Evolutionary conservation across 306 rosid genomes (phyloP).

Genomic region (Neltuma alba): DNA sequence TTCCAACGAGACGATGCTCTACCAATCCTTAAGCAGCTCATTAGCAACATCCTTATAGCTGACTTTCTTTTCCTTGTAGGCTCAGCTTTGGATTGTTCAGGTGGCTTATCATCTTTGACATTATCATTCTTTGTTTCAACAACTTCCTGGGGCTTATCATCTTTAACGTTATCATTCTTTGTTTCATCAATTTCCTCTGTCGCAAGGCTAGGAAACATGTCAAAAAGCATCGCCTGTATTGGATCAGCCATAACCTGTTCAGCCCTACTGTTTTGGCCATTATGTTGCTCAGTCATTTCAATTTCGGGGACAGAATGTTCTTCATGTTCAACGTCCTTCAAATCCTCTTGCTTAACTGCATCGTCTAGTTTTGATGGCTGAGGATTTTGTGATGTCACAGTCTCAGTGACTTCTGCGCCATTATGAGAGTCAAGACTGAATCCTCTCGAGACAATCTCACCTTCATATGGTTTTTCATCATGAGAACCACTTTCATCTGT

Average conservation of each 20-base stretch:
- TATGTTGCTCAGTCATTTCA: conserved; percentile 40
- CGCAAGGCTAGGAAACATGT: conserved; percentile 80
- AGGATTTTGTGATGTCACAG: conserved; percentile 32
- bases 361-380: conserved; percentile 33
- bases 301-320: conserved; percentile 39
- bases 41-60: conserved; percentile 84
- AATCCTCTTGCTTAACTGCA: conserved; percentile 37
- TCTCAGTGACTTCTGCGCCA: conserved; percentile 31
- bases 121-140: no score
- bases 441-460: conserved; percentile 33
- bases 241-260: conserved; percentile 63
- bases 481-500: conserved; percentile 59
- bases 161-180: background rate
- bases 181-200: conserved; percentile 46
- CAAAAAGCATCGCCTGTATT: conserved; percentile 80
- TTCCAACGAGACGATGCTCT: conserved; percentile 25
- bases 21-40: conserved; percentile 80
- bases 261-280: conserved; percentile 28
- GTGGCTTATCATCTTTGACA: conserved; percentile 47
- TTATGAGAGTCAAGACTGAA: conserved; percentile 21
- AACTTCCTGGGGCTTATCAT: no score
- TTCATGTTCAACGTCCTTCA: conserved; percentile 25
- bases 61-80: conserved; percentile 76
- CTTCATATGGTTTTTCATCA: conserved; percentile 37
- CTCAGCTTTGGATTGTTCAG: conserved; percentile 38